Evolutionary conservation across 208 protist species (phyloP).

Genomic region (Cochliopodium minus): DNA sequence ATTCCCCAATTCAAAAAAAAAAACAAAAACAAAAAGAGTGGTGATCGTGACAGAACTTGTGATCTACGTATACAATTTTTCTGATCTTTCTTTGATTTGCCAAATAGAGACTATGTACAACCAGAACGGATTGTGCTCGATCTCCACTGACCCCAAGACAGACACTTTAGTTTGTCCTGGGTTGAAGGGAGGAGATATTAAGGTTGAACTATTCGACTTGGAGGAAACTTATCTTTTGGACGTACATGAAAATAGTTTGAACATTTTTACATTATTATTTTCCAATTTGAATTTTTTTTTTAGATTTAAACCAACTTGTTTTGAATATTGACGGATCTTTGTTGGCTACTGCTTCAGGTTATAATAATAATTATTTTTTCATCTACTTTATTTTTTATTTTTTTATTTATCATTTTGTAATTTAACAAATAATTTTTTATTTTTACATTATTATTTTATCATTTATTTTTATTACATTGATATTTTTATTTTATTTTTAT

Average conservation of each 20-base stretch:
- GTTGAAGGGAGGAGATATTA: not conserved
- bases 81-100: slow-evolving; percentile 50
- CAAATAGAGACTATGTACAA: slow-evolving; percentile 60
- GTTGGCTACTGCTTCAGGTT: slow-evolving; percentile 56
- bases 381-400: no score
- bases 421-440: no score
- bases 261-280: no score
- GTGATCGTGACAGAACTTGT: slow-evolving; percentile 56
- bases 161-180: not conserved
- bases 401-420: no score
- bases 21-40: slow-evolving; percentile 25
- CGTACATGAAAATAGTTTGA: slow-evolving; percentile 60
- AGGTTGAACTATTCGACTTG: no score
- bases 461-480: no score
- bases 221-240: not conserved
- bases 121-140: slow-evolving; percentile 1
- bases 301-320: slow-evolving; percentile 40
- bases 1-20: no score
- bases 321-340: slow-evolving; percentile 57
- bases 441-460: no score
- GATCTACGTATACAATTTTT: slow-evolving; percentile 75
- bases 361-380: no score
- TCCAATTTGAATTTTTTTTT: no score
- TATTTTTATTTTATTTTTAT: no score
- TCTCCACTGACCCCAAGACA: not conserved